phyloP scores from a whole-genome alignment of 345 rosid genomes.

The Brassica incana region DNA sequence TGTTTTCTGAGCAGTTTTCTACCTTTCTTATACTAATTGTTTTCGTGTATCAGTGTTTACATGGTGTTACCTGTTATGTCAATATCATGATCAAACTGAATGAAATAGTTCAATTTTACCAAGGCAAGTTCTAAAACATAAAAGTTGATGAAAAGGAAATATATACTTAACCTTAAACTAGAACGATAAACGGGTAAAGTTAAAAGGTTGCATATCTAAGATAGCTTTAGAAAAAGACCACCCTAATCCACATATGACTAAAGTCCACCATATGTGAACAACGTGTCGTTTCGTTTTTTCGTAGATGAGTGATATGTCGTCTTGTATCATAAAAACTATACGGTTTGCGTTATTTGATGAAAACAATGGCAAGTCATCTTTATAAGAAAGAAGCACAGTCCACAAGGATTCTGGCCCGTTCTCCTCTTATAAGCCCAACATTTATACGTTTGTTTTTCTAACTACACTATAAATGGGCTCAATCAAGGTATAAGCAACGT shows the following conservation, averaged over 20 bases:
- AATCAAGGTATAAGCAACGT: neutral
- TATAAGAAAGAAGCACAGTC: neutral
- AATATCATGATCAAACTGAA: neutral
- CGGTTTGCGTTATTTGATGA: neutral
- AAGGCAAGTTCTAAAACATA: neutral
- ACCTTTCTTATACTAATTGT: neutral
- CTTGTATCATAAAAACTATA: neutral
- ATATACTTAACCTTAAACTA: neutral
- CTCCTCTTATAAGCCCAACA: slow-evolving; percentile 3
- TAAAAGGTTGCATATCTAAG: neutral
- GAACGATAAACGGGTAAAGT: neutral
- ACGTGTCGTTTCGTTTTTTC: neutral
- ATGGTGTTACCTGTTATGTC: neutral
- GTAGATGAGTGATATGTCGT: slow-evolving; percentile 2
- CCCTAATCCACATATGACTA: neutral
- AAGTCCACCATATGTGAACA: neutral
- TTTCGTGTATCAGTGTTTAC: neutral
- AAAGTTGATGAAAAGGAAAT: neutral
- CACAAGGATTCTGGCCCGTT: slow-evolving; percentile 14
- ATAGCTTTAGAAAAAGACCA: neutral
- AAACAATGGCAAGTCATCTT: neutral
- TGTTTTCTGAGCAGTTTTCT: no score
- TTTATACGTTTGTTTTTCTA: neutral
- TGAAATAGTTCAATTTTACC: neutral
- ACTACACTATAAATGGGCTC: neutral